phyloP scores from a whole-genome alignment of 2,329 filamentous ascomycete genomes.

The Cyphellophora europaea region DNA sequence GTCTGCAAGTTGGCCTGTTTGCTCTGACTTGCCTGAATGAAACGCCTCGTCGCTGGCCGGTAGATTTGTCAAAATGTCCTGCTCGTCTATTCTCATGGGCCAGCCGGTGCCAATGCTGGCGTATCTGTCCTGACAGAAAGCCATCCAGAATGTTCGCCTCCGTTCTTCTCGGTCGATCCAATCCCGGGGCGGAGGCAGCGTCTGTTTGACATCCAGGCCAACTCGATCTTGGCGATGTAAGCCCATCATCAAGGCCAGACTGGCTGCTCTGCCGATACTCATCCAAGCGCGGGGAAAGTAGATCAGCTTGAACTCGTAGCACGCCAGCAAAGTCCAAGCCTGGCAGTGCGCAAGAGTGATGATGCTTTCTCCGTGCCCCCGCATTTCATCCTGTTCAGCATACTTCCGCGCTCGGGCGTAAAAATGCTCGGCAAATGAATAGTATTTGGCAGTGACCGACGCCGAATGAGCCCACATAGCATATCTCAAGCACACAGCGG shows the following conservation, averaged over 20 bases:
- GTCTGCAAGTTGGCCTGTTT: constrained; percentile 54
- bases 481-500: constrained; percentile 81
- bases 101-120: constrained; percentile 94
- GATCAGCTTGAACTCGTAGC: constrained; percentile 96
- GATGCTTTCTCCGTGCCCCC: constrained; percentile 81
- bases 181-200: constrained; percentile 73
- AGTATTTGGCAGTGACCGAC: constrained; percentile 72
- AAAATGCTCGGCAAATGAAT: constrained; percentile 72
- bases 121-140: constrained; percentile 83
- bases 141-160: constrained; percentile 88
- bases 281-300: constrained; percentile 95
- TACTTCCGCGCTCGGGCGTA: constrained; percentile 87
- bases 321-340: constrained; percentile 67
- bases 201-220: constrained; percentile 86
- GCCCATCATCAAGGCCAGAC: constrained; percentile 84
- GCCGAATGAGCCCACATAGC: constrained; percentile 96
- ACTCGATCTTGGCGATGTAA: constrained; percentile 75
- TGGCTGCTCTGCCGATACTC: constrained; percentile 72
- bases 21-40: constrained; percentile 65
- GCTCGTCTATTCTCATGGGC: constrained; percentile 91
- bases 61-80: constrained; percentile 78
- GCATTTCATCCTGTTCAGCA: constrained; percentile 79
- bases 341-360: constrained; percentile 82
- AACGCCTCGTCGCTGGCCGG: constrained; percentile 80
- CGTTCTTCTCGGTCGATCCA: constrained; percentile 93